Conservation (phyloP, 1,139 yeast genomes). For the Candida frijolesensis region DNA sequence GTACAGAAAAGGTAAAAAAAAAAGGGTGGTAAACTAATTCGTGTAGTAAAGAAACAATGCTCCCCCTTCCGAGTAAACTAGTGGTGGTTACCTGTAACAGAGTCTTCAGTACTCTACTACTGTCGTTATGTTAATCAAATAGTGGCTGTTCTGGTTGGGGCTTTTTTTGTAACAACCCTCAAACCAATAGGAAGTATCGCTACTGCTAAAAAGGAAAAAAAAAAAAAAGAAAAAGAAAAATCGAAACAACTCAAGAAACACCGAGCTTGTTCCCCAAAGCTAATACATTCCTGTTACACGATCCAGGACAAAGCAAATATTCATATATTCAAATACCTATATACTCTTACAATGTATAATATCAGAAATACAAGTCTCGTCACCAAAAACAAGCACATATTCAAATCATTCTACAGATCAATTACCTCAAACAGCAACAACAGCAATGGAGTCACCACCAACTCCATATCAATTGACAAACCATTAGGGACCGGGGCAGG, state of each 20-base stretch:
- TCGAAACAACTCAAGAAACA: neutral
- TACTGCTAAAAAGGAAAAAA: neutral
- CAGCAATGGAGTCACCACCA: neutral
- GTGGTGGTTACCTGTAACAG: neutral
- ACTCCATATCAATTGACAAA: slow-evolving; percentile 10
- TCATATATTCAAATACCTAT: neutral
- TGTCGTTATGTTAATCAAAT: neutral
- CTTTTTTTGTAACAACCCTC: neutral
- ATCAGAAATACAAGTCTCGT: neutral
- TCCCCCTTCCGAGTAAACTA: too few species aligned
- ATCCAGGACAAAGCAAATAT: neutral
- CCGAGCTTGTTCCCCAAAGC: neutral
- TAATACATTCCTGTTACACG: too few species aligned
- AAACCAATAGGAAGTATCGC: neutral
- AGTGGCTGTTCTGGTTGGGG: too few species aligned
- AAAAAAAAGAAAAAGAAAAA: neutral
- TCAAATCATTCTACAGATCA: neutral
- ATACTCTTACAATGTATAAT: neutral
- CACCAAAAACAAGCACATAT: neutral
- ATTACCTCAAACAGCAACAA: neutral
- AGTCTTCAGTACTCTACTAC: neutral
- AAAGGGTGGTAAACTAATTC: too few species aligned
- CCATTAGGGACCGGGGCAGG: slow-evolving; percentile 35
- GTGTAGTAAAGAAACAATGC: too few species aligned
- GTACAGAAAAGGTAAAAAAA: too few species aligned